These are phyloP conservation scores for Pseudoperonospora humuli DNA, from an alignment of 352 stramenopile species.

Conservation along the genomic window DNA sequence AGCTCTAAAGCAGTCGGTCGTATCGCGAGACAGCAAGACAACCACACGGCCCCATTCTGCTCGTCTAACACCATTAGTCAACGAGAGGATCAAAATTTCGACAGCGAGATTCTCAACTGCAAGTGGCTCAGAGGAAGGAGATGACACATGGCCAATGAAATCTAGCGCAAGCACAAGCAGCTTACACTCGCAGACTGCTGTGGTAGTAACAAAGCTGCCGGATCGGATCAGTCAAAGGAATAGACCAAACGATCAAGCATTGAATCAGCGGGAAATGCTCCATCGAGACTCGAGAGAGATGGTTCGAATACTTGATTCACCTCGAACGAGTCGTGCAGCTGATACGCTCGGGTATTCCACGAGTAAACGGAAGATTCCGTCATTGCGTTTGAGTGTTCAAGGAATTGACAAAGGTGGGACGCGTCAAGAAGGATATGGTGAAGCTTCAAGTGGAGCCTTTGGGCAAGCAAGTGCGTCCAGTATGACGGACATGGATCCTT, in stretches of 20 bases:
- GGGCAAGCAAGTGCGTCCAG: conserved; percentile 1
- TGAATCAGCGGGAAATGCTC: conserved; percentile 1
- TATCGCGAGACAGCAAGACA: conserved; percentile 17
- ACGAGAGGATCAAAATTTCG: conserved; percentile 35
- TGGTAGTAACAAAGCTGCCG: conserved; percentile 29
- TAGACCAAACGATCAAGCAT: conserved; percentile 1
- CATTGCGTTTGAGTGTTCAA: conserved; percentile 7
- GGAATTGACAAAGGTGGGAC: not conserved
- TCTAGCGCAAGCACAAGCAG: conserved; percentile 13
- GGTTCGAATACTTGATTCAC: conserved; percentile 10
- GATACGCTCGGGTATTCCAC: conserved; percentile 3
- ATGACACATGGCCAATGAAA: conserved; percentile 14
- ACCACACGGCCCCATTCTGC: conserved; percentile 27
- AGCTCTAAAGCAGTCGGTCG: conserved; percentile 15
- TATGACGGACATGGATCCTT: conserved; percentile 21
- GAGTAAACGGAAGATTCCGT: conserved; percentile 1
- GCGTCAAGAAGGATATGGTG: conserved; percentile 4
- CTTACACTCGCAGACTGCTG: conserved; percentile 26
- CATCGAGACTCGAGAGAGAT: conserved; percentile 3
- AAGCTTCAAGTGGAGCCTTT: not conserved
- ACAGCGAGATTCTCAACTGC: conserved; percentile 11
- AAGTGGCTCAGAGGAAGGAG: conserved; percentile 5
- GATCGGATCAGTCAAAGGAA: conserved; percentile 13
- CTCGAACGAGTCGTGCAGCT: not conserved
- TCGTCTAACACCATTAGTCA: conserved; percentile 29